phyloP scores from a whole-genome alignment of 2,329 filamentous ascomycete species.

The Fusarium cyanostomum region DNA sequence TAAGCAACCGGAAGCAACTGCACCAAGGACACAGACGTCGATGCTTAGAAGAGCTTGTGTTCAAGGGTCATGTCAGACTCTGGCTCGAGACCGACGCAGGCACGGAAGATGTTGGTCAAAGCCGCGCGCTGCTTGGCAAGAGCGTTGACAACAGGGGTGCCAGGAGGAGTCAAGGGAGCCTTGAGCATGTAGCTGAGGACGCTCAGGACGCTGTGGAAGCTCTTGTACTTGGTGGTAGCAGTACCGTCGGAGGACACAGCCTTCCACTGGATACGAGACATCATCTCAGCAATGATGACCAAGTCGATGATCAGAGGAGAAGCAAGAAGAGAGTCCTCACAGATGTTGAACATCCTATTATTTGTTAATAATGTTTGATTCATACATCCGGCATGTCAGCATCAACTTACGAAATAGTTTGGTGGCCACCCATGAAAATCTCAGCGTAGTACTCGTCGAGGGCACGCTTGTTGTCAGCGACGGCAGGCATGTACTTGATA shows the following conservation, averaged over 20 bases:
- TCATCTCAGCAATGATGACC: conserved; percentile 92
- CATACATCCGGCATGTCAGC: neutral
- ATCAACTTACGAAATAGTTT: conserved; percentile 81
- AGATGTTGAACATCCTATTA: conserved; percentile 93
- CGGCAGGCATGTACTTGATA: conserved; percentile 99
- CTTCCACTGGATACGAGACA: conserved; percentile 98
- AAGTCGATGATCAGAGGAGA: conserved; percentile 98
- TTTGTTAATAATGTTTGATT: conserved; percentile 25
- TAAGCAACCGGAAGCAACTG: conserved; percentile 1
- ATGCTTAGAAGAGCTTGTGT: conserved; percentile 87
- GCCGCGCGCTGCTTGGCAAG: conserved; percentile 95
- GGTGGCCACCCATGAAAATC: conserved; percentile 98
- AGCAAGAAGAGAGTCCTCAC: conserved; percentile 96
- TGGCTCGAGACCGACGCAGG: conserved; percentile 94
- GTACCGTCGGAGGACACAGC: conserved; percentile 61
- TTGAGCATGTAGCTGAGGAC: conserved; percentile 99
- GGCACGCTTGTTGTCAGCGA: conserved; percentile 98
- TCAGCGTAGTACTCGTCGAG: conserved; percentile 99
- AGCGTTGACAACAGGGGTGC: conserved; percentile 94
- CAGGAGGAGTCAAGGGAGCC: conserved; percentile 92
- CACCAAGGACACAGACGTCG: neutral
- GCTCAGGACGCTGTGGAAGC: conserved; percentile 96
- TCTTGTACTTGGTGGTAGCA: conserved; percentile 76
- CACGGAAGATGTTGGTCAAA: conserved; percentile 97
- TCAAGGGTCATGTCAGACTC: conserved; percentile 99